A percentile compares a stretch with the other conserved stretches of the same genome.
These are phyloP conservation scores for Colletotrichum orchidophilum DNA, from an alignment of 2,329 filamentous ascomycete genomes.

Conservation along the genomic window DNA sequence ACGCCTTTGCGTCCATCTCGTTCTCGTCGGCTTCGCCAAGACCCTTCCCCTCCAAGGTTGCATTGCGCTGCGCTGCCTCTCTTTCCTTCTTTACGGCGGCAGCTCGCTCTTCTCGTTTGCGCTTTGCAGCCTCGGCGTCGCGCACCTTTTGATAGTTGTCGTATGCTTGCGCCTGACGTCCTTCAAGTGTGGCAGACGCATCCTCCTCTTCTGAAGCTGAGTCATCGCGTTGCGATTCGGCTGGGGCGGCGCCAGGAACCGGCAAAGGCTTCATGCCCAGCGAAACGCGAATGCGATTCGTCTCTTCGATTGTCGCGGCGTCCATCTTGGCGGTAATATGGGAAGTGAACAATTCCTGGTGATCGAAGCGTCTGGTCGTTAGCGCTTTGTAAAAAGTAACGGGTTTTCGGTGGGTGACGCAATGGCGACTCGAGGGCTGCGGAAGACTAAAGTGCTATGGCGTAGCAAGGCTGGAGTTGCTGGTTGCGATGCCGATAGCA, in stretches of 20 bases:
- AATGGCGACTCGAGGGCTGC: neutral
- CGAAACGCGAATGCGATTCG: constrained; percentile 88
- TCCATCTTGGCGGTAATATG: constrained; percentile 56
- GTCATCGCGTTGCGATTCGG: constrained; percentile 48
- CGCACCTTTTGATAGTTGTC: constrained; percentile 75
- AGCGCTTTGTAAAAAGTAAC: neutral
- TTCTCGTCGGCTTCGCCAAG: constrained; percentile 79
- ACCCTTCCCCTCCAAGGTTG: constrained; percentile 82
- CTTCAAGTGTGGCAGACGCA: constrained; percentile 83
- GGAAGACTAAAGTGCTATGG: neutral
- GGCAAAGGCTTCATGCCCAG: constrained; percentile 91
- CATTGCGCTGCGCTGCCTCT: constrained; percentile 81
- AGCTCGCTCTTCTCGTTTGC: constrained; percentile 80
- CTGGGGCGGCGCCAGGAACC: constrained; percentile 72
- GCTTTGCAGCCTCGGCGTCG: constrained; percentile 80
- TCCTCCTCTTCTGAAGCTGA: constrained; percentile 71
- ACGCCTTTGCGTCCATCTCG: constrained; percentile 81
- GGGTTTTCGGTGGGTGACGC: neutral
- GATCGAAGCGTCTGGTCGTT: too few species aligned
- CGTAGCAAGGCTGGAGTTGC: constrained; percentile 11
- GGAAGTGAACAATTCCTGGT: neutral
- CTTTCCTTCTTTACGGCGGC: constrained; percentile 87
- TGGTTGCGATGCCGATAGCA: neutral
- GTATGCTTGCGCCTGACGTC: constrained; percentile 75
- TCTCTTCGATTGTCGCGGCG: constrained; percentile 86